Base-by-base conservation (phyloP, 129 eudicot genomes). In the Artemisia argyi region DNA sequence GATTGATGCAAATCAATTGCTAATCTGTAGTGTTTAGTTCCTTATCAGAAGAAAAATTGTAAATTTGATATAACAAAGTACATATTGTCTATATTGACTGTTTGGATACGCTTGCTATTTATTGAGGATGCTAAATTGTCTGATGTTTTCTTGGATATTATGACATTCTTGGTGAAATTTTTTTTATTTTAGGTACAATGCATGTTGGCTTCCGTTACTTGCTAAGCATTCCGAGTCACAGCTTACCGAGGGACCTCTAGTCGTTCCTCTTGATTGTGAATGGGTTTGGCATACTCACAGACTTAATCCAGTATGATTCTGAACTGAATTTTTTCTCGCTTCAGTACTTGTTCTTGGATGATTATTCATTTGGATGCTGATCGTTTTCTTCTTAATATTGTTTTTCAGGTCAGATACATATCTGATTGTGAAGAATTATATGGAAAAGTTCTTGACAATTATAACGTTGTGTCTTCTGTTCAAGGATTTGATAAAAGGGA, bases 241-340 rank as follows among this genome's bases (percentile, higher is more conserved):
- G 65, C 48, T 88, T 47, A 74, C 76, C n/a, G 79, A 83, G 59
- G 99, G 89, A 69, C 94, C 97, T 53, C 69, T 95, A 68, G 99
- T 95, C 80, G 94, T 90, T 81, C 99, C 99, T 57, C 92, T 95
- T 75, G 99, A 95, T 61, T 95, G 96, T 81, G 99, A 95, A 82
- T 95, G 97, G 99, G 81, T 95, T 75, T 95, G 99, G 99, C 99
- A 95, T 66, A 90, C 94, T 83, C 99, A 95, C 81, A 83, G 97
- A 81, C 99, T 95, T 56, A 95, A 95, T 82, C 99, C 99, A 7
- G 99, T 95, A 95, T 44, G 91, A 11, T 74, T 78, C 61, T 63
- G 11, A 44, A 64, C 61, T 65, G n/a, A 69, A 63, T 58, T 51
- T 2, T 59, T 28, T 28, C 22, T 73, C n/a, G 28, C 15, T 55